phyloP scores from a whole-genome alignment of 2,329 filamentous ascomycete genomes.

The Aspergillus aculeatus region DNA sequence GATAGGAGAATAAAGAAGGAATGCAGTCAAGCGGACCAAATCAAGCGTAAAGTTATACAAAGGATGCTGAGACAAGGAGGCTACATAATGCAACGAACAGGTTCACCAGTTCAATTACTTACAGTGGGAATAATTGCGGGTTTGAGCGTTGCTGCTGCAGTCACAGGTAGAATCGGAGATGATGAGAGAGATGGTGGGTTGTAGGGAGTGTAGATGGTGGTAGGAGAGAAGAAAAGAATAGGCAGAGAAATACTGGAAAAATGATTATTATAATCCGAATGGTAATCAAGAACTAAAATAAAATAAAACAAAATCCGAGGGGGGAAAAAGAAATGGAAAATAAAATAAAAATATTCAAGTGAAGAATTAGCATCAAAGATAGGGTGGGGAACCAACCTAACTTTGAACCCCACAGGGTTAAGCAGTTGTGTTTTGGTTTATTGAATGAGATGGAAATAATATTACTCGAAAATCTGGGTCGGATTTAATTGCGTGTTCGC shows the following conservation, averaged over 20 bases:
- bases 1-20: slow-evolving; percentile 21
- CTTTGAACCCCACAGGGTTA: slow-evolving; percentile 21
- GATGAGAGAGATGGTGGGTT: background rate
- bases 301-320: slow-evolving; percentile 5
- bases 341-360: slow-evolving; percentile 2
- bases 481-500: slow-evolving; percentile 11
- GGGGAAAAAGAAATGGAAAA: slow-evolving; percentile 10
- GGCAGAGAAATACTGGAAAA: slow-evolving; percentile 7
- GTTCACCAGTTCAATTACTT: background rate
- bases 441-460: slow-evolving; percentile 4
- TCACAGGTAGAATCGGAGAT: background rate
- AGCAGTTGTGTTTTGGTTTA: slow-evolving; percentile 16
- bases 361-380: slow-evolving; percentile 18
- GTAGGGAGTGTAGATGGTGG: slow-evolving; percentile 2
- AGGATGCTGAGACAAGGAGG: slow-evolving; percentile 11
- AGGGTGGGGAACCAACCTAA: slow-evolving; percentile 18
- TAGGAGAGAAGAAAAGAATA: slow-evolving; percentile 1
- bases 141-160: background rate
- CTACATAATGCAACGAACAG: background rate
- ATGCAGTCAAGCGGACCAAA: slow-evolving; percentile 15
- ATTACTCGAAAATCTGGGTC: background rate
- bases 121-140: background rate
- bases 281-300: background rate
- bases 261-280: background rate
- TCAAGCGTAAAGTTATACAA: slow-evolving; percentile 6